Percentiles rank a stretch among this genome's conserved stretches.
Evolutionary conservation across 1,284 basidiomycete genomes (phyloP).

Genomic region (Ganoderma boninense): DNA sequence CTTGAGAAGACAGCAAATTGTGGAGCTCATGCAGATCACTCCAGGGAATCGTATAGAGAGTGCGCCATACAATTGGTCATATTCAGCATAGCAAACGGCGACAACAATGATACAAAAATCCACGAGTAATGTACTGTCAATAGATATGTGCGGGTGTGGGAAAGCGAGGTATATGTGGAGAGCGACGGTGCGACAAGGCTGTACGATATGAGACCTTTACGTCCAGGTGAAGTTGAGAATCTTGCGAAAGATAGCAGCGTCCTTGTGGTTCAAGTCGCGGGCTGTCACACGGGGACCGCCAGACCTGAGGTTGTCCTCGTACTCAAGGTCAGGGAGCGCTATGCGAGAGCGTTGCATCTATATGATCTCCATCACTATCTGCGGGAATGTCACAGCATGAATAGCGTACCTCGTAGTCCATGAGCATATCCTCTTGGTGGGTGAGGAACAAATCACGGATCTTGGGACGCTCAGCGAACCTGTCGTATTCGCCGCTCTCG

Average conservation of each 20-base stretch:
- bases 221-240: constrained; percentile 43
- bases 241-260: constrained; percentile 39
- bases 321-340: constrained; percentile 36
- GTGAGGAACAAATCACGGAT: constrained; percentile 62
- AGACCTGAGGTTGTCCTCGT: constrained; percentile 31
- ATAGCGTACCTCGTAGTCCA: constrained; percentile 68
- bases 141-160: constrained; percentile 36
- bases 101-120: constrained; percentile 37
- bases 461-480: constrained; percentile 44
- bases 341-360: constrained; percentile 71
- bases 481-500: constrained; percentile 62
- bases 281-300: constrained; percentile 25
- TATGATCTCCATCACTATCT: constrained; percentile 16
- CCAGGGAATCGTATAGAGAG: constrained; percentile 21
- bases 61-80: constrained; percentile 33
- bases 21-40: constrained; percentile 10
- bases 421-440: constrained; percentile 51
- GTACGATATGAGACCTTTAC: constrained; percentile 14
- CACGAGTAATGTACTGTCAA: constrained; percentile 35
- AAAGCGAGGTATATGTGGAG: constrained; percentile 36
- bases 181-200: constrained; percentile 22
- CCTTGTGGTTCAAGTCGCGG: constrained; percentile 37
- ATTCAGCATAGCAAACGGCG: constrained; percentile 38
- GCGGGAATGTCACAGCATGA: neutral
- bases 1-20: constrained; percentile 5